These are phyloP conservation scores for Lachancea quebecensis DNA, from an alignment of 805 yeast species.

Conservation along the genomic window DNA sequence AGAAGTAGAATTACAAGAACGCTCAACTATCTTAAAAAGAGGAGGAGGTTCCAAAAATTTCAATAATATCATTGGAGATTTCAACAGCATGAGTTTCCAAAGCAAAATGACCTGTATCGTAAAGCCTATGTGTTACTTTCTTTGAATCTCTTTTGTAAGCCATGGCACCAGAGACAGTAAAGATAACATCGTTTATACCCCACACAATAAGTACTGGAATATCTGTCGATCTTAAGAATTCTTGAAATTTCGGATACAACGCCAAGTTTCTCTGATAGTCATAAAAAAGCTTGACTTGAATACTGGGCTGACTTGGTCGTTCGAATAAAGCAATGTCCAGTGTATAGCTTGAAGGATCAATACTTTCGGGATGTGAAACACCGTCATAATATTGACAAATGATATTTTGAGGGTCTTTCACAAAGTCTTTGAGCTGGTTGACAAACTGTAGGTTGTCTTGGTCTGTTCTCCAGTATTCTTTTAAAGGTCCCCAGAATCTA, in stretches of 20 bases:
- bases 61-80: slow-evolving; percentile 28
- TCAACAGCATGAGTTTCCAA: slow-evolving; percentile 26
- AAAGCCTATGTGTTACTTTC: slow-evolving; percentile 24
- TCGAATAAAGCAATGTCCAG: slow-evolving; percentile 29
- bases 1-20: too few relatives aligned
- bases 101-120: slow-evolving; percentile 38
- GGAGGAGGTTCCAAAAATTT: neutral
- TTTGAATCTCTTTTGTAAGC: slow-evolving; percentile 33
- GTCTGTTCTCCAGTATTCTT: slow-evolving; percentile 29
- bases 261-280: slow-evolving; percentile 34
- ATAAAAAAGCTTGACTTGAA: slow-evolving; percentile 32
- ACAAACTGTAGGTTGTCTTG: slow-evolving; percentile 12
- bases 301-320: slow-evolving; percentile 22
- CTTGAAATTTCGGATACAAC: slow-evolving; percentile 35
- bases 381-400: slow-evolving; percentile 32
- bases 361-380: slow-evolving; percentile 16
- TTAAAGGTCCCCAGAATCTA: slow-evolving; percentile 35
- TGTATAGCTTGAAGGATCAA: slow-evolving; percentile 31
- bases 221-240: slow-evolving; percentile 26
- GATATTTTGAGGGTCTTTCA: slow-evolving; percentile 18
- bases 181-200: slow-evolving; percentile 38
- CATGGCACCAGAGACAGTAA: slow-evolving; percentile 33
- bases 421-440: slow-evolving; percentile 11
- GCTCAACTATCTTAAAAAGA: too few relatives aligned
- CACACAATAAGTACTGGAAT: slow-evolving; percentile 35